These are phyloP conservation scores for Citrus sp. DNA, from an alignment of 345 rosid species.

Conservation along the genomic window DNA sequence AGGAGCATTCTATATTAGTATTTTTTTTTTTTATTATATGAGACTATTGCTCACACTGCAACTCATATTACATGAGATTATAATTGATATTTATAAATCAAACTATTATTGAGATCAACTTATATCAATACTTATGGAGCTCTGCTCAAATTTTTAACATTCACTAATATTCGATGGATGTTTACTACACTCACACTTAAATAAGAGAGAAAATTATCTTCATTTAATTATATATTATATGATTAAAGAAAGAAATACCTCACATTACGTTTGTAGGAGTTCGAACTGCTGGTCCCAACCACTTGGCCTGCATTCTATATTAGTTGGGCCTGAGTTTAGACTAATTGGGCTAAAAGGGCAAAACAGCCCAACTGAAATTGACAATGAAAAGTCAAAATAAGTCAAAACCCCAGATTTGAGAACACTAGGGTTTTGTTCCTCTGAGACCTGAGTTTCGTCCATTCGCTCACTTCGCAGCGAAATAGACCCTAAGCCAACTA, in stretches of 20 bases:
- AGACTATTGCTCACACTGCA: rapidly evolving
- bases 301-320: too few relatives aligned
- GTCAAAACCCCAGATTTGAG: background rate
- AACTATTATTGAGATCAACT: too few relatives aligned
- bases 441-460: background rate
- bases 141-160: too few relatives aligned
- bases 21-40: too few relatives aligned
- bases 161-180: too few relatives aligned
- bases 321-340: background rate
- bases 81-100: too few relatives aligned
- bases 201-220: rapidly evolving
- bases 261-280: too few relatives aligned
- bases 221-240: rapidly evolving
- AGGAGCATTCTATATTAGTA: background rate
- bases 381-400: background rate
- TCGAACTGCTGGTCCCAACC: too few relatives aligned
- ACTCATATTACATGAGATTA: too few relatives aligned
- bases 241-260: too few relatives aligned
- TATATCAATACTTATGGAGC: too few relatives aligned
- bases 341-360: background rate
- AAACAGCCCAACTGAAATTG: background rate
- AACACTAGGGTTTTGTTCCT: background rate
- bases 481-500: background rate
- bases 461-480: background rate
- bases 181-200: rapidly evolving